Conservation (phyloP, 2,329 filamentous ascomycete species). For the Phoma sp. region DNA sequence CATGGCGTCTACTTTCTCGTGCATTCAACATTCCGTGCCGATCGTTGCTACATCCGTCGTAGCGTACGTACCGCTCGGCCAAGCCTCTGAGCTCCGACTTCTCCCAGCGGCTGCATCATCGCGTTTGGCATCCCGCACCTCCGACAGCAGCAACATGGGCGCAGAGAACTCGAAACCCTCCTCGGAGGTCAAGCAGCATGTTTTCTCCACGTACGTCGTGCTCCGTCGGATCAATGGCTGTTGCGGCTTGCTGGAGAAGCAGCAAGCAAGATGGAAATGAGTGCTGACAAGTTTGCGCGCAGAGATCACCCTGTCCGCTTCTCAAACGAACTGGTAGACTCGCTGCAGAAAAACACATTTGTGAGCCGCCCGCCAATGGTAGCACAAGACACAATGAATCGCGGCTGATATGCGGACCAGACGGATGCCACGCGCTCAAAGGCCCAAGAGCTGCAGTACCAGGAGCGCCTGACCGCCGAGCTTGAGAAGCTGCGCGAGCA, state of each 20-base stretch:
- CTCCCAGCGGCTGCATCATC: constrained; percentile 39
- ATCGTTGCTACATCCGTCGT: constrained; percentile 22
- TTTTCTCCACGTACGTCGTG: constrained; percentile 65
- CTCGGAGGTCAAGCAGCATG: constrained; percentile 61
- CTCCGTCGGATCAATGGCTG: constrained; percentile 30
- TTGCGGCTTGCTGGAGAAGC: neutral
- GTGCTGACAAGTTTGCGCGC: constrained; percentile 45
- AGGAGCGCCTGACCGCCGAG: constrained; percentile 83
- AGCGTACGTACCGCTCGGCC: constrained; percentile 33
- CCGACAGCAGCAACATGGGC: constrained; percentile 59
- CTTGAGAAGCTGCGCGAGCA: constrained; percentile 78
- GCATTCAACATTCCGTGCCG: constrained; percentile 24
- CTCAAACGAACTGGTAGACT: constrained; percentile 82
- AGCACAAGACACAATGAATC: neutral
- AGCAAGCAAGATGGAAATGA: constrained; percentile 4
- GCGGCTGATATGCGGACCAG: constrained; percentile 55
- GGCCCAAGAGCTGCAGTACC: constrained; percentile 84
- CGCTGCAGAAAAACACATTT: constrained; percentile 83
- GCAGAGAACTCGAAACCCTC: constrained; percentile 67
- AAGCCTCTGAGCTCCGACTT: constrained; percentile 39
- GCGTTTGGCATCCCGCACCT: constrained; percentile 26
- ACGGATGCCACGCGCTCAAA: constrained; percentile 87
- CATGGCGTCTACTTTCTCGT: constrained; percentile 25
- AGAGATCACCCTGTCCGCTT: constrained; percentile 71
- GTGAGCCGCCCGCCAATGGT: constrained; percentile 57